Evolutionary conservation across 1,284 basidiomycete genomes (phyloP).

Genomic region (Trichosporon faecale): DNA sequence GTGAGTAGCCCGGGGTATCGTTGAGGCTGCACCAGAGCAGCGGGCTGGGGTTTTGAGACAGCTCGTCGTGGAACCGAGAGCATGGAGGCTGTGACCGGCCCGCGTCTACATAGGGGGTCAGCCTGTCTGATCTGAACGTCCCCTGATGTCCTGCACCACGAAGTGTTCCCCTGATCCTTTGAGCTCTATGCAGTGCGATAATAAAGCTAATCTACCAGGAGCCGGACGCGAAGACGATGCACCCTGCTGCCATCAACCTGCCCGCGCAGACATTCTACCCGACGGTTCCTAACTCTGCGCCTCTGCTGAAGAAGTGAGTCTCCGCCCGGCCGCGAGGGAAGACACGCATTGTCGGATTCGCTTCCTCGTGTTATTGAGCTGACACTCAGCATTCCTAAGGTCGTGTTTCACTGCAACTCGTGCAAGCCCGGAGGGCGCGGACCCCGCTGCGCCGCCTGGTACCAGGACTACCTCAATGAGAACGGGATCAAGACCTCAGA

Average conservation of each 20-base stretch:
- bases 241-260: constrained; percentile 39
- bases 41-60: no score
- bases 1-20: constrained; percentile 15
- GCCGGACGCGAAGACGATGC: constrained; percentile 15
- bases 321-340: no score
- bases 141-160: no score
- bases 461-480: constrained; percentile 39
- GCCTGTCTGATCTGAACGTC: no score
- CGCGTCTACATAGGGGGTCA: no score
- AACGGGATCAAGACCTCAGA: constrained; percentile 18
- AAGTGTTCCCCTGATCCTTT: no score
- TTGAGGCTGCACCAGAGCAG: not conserved
- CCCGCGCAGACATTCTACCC: constrained; percentile 41
- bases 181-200: not conserved
- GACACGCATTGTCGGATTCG: not conserved
- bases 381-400: constrained; percentile 25
- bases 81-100: no score
- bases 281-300: constrained; percentile 26
- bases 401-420: constrained; percentile 47
- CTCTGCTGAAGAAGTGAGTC: constrained; percentile 26
- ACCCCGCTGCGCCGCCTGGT: constrained; percentile 43
- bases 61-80: no score
- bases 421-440: constrained; percentile 37
- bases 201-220: not conserved
- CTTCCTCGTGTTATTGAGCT: not conserved